Evolutionary conservation across 768 basidiomycete species (phyloP), one percentile per base, ranked within the genome.

Genomic region (Rhizopogon vinicolor): DNA sequence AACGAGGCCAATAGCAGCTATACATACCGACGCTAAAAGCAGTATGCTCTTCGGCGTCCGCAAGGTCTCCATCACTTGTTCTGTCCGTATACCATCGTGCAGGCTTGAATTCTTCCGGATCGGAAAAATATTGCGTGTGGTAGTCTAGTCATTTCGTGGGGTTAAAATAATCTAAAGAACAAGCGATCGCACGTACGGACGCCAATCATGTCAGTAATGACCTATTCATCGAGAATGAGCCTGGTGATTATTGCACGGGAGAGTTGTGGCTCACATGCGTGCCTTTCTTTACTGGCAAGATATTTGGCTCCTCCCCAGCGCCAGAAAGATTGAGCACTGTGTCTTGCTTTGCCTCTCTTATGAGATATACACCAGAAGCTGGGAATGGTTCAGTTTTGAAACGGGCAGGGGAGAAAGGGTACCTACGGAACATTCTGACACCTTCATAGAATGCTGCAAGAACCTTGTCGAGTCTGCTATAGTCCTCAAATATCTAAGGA

Each of bases 21-120:
- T 35, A 55, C 54, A 41, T 44, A 68, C 66, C 65, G 22, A 63
- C 44, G 31, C 64, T 63, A 39, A 66, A 68, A 8, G 62, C 61
- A 0, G 65, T 66, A 46, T 54, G 60, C 37, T 61, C 65, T 33
- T 65, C 64, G n/a, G 37, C 49, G 1, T 59, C 59, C 12, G 22
- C n/a, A 44, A 56, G 35, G 33, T 22, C 18, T 45, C 56, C 51
- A 29, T 56, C 59, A 39, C 51, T 39, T 33, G 55, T 44, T 7
- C 33, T 14, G n/a, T 58, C 46, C 16, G 41, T 40, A 46, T 72
- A 69, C 77, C 77, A 78, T 41, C 75, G 63, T 18, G 70, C 68
- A 13, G 75, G 70, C 25, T 65, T 62, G 57, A 67, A 76, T 37
- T 66, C 63, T 13, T 69, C 61, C 1, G 77, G 75, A 7, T 75